Base-by-base conservation (phyloP, 192 early-diverging fungal genomes). In the Coemansia umbellata region DNA sequence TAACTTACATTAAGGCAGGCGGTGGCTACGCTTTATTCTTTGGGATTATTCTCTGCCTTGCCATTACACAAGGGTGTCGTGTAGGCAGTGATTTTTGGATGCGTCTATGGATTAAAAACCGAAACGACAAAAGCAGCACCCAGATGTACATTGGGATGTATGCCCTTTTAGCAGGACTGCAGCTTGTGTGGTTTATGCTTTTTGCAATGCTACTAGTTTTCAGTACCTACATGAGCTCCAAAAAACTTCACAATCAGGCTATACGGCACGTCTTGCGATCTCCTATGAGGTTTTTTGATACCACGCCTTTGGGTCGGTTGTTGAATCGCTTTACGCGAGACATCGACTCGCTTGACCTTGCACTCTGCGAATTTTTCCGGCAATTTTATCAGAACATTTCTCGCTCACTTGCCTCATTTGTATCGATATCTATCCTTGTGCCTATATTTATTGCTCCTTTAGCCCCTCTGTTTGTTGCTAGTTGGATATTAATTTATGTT, bases 251-350 rank as follows among this genome's bases (percentile, higher is more conserved):
- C 48, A 52, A 78, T 0, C 55, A 83, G 17, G 90, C 94, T 78
- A 74, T 97, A 35, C 60, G 85, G 19, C 85, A 84, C 41, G 80
- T 96, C 24, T 35, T 92, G 18, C 69, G 66, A 37, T 58, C 82
- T 6, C 84, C 82, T 4, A 83, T 86, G 76, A 74, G 63, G 0
- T 94, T 97, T 52, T 88, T 86, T 59, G 86, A 91, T 31, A 83
- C 83, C 2, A 84, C 82, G n/a, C 87, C 88, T 8, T 41, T 87
- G 4, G 88, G 88, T 17, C 66, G 87, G 22, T 82, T 91, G 40
- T 69, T 91, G 50, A 91, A 89, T 50, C 78, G 86, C 31, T 87
- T 89, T 48, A 83, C 82, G 30, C 84, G 83, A 33, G 87, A 88
- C 50, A 55, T 88, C 8, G 80, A 83, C 53, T 58, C 62, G 49